Evolutionary conservation across 176 grass and related monocot species (phyloP).

Genomic region (Avena insularis): DNA sequence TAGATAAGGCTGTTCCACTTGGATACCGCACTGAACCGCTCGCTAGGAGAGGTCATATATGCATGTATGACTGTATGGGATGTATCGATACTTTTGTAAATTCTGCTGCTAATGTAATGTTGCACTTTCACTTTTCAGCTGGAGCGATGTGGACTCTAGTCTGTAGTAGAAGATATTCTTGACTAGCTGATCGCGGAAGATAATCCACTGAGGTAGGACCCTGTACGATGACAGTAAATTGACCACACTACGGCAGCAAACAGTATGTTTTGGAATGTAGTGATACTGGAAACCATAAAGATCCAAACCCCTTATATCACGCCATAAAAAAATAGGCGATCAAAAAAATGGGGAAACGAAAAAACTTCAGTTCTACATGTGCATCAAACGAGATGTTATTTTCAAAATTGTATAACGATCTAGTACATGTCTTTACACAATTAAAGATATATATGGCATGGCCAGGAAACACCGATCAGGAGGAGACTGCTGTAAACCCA

Average conservation of each 20-base stretch:
- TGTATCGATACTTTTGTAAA: background rate
- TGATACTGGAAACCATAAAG: background rate
- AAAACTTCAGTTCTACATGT: too few relatives aligned
- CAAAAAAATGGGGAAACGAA: background rate
- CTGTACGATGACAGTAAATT: background rate
- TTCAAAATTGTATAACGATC: too few relatives aligned
- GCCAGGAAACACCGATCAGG: too few relatives aligned
- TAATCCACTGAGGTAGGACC: background rate
- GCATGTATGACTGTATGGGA: background rate
- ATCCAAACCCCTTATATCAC: background rate
- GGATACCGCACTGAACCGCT: background rate
- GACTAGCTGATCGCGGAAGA: background rate
- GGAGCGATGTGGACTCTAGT: background rate
- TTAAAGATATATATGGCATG: too few relatives aligned
- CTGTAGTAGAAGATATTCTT: slow-evolving; percentile 15
- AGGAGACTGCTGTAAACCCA: too few relatives aligned
- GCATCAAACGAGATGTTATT: too few relatives aligned
- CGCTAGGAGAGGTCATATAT: background rate
- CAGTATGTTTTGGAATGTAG: background rate
- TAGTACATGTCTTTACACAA: too few relatives aligned
- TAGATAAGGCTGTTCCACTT: too few relatives aligned
- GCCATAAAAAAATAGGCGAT: background rate
- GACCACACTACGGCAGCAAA: background rate
- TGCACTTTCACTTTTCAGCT: slow-evolving; percentile 5
- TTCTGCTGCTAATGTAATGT: slow-evolving; percentile 4